Evolutionary conservation across 768 basidiomycete species (phyloP).

Genomic region (Lactarius hengduanensis): DNA sequence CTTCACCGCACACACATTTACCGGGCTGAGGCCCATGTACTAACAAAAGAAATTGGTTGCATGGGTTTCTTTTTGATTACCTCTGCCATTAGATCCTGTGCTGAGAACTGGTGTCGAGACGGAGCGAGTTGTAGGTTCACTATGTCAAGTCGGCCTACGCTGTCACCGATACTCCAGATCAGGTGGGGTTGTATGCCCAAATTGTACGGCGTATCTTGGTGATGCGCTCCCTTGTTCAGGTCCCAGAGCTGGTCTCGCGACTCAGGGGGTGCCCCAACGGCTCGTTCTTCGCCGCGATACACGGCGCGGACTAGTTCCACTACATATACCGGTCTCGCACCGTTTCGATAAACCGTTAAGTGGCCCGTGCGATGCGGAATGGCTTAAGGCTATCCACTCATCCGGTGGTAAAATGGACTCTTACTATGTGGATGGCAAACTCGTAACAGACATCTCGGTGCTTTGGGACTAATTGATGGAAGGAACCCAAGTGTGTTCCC

Average conservation of each 20-base stretch:
- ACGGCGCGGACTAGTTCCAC: slow-evolving; percentile 88
- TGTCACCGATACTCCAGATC: slow-evolving; percentile 90
- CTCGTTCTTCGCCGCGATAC: slow-evolving; percentile 90
- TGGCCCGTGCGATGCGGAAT: too few relatives aligned
- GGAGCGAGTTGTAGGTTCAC: slow-evolving; percentile 88
- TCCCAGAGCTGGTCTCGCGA: slow-evolving; percentile 95
- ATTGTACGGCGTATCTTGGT: neutral
- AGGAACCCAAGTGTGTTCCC: too few relatives aligned
- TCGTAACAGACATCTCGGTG: too few relatives aligned
- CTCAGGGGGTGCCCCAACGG: slow-evolving; percentile 76
- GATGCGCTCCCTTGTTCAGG: slow-evolving; percentile 38
- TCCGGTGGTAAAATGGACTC: too few relatives aligned
- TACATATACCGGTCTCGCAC: slow-evolving; percentile 94
- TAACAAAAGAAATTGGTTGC: slow-evolving; percentile 17
- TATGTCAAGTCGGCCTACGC: slow-evolving; percentile 96
- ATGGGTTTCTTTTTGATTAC: neutral
- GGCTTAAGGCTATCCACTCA: too few relatives aligned
- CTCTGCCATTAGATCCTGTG: slow-evolving; percentile 66
- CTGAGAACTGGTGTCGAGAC: slow-evolving; percentile 95
- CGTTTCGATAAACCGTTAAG: slow-evolving; percentile 27
- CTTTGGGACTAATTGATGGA: too few relatives aligned
- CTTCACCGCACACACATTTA: slow-evolving; percentile 97
- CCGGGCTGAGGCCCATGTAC: slow-evolving; percentile 79
- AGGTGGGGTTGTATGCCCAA: slow-evolving; percentile 45
- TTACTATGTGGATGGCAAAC: too few relatives aligned